Evolutionary conservation across 129 eudicot species (phyloP).

Genomic region (Oenanthe sinensis): DNA sequence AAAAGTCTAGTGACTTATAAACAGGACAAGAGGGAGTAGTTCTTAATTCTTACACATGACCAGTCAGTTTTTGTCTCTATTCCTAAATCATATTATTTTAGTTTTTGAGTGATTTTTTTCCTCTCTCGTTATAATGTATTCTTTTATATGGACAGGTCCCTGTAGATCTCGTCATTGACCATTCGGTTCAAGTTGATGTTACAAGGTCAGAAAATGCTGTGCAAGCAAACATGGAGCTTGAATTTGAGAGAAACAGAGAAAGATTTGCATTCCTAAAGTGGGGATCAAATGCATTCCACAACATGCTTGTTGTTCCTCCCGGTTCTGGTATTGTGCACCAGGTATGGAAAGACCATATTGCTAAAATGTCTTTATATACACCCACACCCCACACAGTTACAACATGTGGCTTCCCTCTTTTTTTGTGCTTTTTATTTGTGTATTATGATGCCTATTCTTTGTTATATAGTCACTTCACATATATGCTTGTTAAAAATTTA

Average conservation of each 20-base stretch:
- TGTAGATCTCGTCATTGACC: conserved; percentile 96
- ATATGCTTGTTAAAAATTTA: not conserved
- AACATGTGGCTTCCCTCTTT: not conserved
- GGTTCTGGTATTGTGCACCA: conserved; percentile 99
- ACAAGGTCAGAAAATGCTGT: conserved; percentile 94
- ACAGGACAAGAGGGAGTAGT: too few species aligned
- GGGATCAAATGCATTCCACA: conserved; percentile 99
- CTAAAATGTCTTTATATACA: not conserved
- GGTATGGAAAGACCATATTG: conserved; percentile 28
- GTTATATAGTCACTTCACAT: not conserved
- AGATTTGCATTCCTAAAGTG: conserved; percentile 94
- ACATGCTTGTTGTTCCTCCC: conserved; percentile 99
- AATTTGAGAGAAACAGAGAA: conserved; percentile 86
- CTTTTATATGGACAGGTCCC: conserved; percentile 58
- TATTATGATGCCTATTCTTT: not conserved
- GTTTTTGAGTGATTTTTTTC: too few species aligned
- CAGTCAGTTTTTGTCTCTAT: not conserved
- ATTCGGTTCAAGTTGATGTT: conserved; percentile 96
- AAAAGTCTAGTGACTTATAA: too few species aligned
- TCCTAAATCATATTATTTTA: too few species aligned
- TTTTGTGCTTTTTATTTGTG: not conserved
- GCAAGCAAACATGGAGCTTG: conserved; percentile 88
- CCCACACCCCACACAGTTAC: too few species aligned
- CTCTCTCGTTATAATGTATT: too few species aligned
- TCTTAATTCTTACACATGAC: not conserved